These are phyloP conservation scores for Mycena maculata DNA, from an alignment of 768 basidiomycete species.

Conservation along the genomic window DNA sequence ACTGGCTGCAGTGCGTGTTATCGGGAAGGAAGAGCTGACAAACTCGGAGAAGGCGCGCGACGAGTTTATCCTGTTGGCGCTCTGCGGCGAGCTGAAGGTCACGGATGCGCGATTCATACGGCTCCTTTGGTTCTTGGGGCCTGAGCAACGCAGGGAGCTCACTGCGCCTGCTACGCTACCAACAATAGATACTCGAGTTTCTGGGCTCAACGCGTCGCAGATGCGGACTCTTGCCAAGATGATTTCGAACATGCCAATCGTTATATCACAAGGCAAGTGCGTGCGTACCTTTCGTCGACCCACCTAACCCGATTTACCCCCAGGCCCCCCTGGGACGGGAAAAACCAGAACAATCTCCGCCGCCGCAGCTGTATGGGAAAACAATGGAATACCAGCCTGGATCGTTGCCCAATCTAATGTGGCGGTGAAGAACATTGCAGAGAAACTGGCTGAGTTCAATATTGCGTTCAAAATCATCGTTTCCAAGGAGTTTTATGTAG, in stretches of 20 bases:
- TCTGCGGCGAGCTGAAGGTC: slow-evolving; percentile 5
- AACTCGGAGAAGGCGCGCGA: slow-evolving; percentile 41
- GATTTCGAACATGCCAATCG: slow-evolving; percentile 11
- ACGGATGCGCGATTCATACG: slow-evolving; percentile 17
- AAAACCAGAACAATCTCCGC: slow-evolving; percentile 57
- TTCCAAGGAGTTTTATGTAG: slow-evolving; percentile 56
- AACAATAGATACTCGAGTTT: background rate
- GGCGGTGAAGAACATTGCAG: slow-evolving; percentile 62
- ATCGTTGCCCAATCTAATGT: slow-evolving; percentile 62
- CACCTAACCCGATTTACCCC: background rate
- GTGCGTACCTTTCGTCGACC: background rate
- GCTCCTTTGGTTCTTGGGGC: slow-evolving; percentile 1
- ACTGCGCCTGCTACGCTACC: background rate
- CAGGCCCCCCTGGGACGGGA: slow-evolving; percentile 57
- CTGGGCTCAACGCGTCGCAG: slow-evolving; percentile 8
- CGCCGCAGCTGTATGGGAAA: slow-evolving; percentile 21
- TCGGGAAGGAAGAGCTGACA: slow-evolving; percentile 55
- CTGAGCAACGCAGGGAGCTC: background rate
- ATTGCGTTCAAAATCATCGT: slow-evolving; percentile 57
- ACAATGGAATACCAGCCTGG: slow-evolving; percentile 44
- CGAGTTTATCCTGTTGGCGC: slow-evolving; percentile 12
- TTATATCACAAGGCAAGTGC: slow-evolving; percentile 11
- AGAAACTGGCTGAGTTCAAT: slow-evolving; percentile 50
- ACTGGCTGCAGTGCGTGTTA: slow-evolving; percentile 49
- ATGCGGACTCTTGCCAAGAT: background rate